Evolutionary conservation across 2,329 filamentous ascomycete genomes (phyloP), one percentile per base, ranked within the genome.

Genomic region (Colletotrichum horii): DNA sequence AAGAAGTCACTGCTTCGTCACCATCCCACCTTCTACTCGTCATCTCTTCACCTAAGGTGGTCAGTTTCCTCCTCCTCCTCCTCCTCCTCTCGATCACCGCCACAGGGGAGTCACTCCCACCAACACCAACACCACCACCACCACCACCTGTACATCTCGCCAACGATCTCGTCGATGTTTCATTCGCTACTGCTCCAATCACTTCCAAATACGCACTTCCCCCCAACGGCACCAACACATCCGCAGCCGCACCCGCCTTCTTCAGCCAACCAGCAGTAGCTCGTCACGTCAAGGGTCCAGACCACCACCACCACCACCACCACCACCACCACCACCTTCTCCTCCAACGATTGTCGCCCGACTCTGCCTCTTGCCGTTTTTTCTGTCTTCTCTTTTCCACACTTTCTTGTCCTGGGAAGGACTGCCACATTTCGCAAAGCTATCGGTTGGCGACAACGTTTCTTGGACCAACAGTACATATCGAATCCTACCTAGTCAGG

Each of bases 211-310:
- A 71, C 43, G 30, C 55, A 30, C 26, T 32, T 66, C 60, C 19
- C 69, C 69, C 30, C 28, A 61, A 26, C 30, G 38, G 52, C 61
- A 72, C 74, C 74, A 69, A 69, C 56, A 76, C 43, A 64, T 64
- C n/a, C 67, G 16, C 55, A 67, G 70, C 69, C 52, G 52, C 48
- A 55, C 64, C 64, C 36, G 68, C 24, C 55, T 24, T 26, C 30
- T 26, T 36, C 67, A 32, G 61, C 67, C 65, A 69, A 76, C 74
- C 64, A 74, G 58, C 58, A 24, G 24, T 26, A 67, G 26, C 16
- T 30, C 36, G n/a, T 61, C 34, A 71, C 72, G 58, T 60, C 65
- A 48, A 60, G 64, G 58, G 64, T 69, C 74, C 28, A 68, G 69
- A 73, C 64, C 56, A 19, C 24, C 14, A 34, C 56, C 9, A 19